Percentiles rank a stretch among this genome's conserved stretches.
Conservation (phyloP, 371 early-diverging fungal species). For the Mortierella polycephala region DNA sequence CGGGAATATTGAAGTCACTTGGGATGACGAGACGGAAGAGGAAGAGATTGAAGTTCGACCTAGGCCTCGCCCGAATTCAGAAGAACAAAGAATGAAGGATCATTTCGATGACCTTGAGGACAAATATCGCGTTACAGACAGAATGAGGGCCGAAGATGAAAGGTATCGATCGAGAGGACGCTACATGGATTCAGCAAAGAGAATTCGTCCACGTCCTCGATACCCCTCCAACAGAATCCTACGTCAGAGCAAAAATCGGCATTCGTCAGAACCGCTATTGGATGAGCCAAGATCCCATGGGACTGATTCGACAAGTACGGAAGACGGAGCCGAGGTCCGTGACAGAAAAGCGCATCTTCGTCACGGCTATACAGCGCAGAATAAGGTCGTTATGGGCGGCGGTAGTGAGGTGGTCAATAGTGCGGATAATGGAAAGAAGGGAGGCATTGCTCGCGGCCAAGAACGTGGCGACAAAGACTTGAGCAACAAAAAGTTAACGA, state of each 20-base stretch:
- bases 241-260: constrained; percentile 16
- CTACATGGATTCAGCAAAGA: constrained; percentile 1
- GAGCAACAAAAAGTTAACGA: too few relatives aligned
- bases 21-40: constrained; percentile 29
- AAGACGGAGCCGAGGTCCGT: too few relatives aligned
- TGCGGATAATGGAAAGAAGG: too few relatives aligned
- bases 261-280: constrained; percentile 1
- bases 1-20: constrained; percentile 3
- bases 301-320: neutral
- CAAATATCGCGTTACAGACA: constrained; percentile 1
- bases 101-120: neutral
- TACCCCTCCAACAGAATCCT: constrained; percentile 12
- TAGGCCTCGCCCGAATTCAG: neutral
- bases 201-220: constrained; percentile 2
- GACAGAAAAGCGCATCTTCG: too few relatives aligned
- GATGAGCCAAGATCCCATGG: neutral
- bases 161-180: neutral
- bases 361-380: too few relatives aligned
- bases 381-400: too few relatives aligned
- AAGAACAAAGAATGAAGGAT: constrained; percentile 1
- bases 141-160: constrained; percentile 6
- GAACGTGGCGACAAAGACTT: too few relatives aligned
- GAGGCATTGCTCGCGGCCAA: too few relatives aligned
- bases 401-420: too few relatives aligned
- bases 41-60: neutral